Evolutionary conservation across 2,329 filamentous ascomycete genomes (phyloP).

Genomic region (Nemania serpens): DNA sequence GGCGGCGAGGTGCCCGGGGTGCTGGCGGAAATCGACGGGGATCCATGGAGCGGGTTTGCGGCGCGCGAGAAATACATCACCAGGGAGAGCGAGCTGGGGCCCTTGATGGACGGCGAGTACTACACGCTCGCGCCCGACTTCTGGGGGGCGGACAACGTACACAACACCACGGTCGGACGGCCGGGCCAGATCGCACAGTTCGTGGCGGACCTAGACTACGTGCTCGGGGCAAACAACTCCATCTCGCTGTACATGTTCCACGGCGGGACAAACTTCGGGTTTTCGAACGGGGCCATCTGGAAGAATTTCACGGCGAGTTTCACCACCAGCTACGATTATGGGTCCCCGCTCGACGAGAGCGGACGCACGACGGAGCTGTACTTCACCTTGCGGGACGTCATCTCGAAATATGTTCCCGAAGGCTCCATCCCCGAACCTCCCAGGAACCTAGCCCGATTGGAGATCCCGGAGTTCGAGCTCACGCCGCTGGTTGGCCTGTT

Average conservation of each 20-base stretch:
- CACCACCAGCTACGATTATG: slow-evolving; percentile 56
- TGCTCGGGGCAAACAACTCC: slow-evolving; percentile 46
- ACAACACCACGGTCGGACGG: slow-evolving; percentile 42
- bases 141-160: slow-evolving; percentile 48
- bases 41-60: slow-evolving; percentile 46
- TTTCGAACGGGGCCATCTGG: slow-evolving; percentile 53
- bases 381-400: slow-evolving; percentile 45
- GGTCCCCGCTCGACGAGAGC: slow-evolving; percentile 54
- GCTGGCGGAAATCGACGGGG: slow-evolving; percentile 53
- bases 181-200: slow-evolving; percentile 34
- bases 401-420: slow-evolving; percentile 44
- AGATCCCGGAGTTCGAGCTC: slow-evolving; percentile 45
- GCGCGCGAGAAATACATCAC: slow-evolving; percentile 50
- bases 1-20: slow-evolving; percentile 50
- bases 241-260: slow-evolving; percentile 60
- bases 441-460: slow-evolving; percentile 39
- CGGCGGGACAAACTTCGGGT: slow-evolving; percentile 56
- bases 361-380: slow-evolving; percentile 53
- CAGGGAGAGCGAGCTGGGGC: slow-evolving; percentile 48
- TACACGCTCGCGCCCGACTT: slow-evolving; percentile 51
- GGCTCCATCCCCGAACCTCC: slow-evolving; percentile 47
- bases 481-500: slow-evolving; percentile 47
- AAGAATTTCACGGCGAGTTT: slow-evolving; percentile 46
- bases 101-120: slow-evolving; percentile 55
- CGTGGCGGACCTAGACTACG: slow-evolving; percentile 44